These are phyloP conservation scores for Sphenostylis stenocarpa DNA, from an alignment of 306 rosid genomes.

Conservation along the genomic window DNA sequence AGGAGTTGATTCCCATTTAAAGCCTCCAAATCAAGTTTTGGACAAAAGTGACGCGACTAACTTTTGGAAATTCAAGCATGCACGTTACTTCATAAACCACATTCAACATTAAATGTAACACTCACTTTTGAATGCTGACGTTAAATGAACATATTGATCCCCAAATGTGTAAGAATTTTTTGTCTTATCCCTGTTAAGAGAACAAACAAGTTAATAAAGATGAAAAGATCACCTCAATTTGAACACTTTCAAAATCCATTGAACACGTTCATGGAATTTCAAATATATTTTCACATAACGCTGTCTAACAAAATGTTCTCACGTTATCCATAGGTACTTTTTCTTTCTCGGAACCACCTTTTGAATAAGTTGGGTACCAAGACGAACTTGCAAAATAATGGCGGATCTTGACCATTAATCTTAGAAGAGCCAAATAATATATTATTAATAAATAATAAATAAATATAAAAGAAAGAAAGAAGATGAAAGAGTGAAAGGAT, in stretches of 20 bases:
- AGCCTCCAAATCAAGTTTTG: background rate
- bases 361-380: slow-evolving; percentile 89
- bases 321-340: too few species aligned
- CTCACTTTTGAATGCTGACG: slow-evolving; percentile 87
- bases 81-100: background rate
- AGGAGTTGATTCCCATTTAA: background rate
- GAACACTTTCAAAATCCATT: background rate
- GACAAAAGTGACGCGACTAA: background rate
- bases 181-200: slow-evolving; percentile 62
- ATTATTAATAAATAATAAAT: too few species aligned
- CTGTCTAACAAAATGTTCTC: background rate
- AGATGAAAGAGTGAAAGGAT: too few species aligned
- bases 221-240: background rate
- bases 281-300: too few species aligned
- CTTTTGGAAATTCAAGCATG: too few species aligned
- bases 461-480: too few species aligned
- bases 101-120: slow-evolving; percentile 16
- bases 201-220: background rate
- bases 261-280: too few species aligned
- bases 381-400: slow-evolving; percentile 86
- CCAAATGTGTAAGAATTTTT: slow-evolving; percentile 69
- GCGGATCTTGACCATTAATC: too few species aligned
- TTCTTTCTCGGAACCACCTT: slow-evolving; percentile 88
- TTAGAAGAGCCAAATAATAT: too few species aligned
- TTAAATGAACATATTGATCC: slow-evolving; percentile 89